Percentiles rank a stretch among this genome's conserved stretches.
These are phyloP conservation scores for Phoma sp. DNA, from an alignment of 2,329 filamentous ascomycete species.

Conservation along the genomic window DNA sequence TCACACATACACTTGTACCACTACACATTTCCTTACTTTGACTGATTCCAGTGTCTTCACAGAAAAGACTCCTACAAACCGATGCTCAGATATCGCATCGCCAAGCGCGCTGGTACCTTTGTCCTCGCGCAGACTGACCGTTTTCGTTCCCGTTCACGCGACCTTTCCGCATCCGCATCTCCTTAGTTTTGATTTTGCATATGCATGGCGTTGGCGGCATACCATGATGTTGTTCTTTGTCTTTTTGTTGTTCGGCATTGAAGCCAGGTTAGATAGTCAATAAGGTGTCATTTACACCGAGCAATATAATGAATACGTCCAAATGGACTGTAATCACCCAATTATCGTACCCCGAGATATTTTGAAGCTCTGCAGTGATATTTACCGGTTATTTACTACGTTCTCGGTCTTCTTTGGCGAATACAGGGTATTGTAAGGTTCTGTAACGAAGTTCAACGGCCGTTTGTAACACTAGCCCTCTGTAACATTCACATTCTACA, in stretches of 20 bases:
- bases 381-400: no score
- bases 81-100: slow-evolving; percentile 18
- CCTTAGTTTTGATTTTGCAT: slow-evolving; percentile 20
- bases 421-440: no score
- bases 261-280: not conserved
- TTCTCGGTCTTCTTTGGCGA: no score
- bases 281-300: not conserved
- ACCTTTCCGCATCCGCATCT: slow-evolving; percentile 15
- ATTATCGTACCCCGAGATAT: no score
- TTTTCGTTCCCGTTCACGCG: slow-evolving; percentile 15
- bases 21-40: slow-evolving; percentile 12
- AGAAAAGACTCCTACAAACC: slow-evolving; percentile 17
- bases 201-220: slow-evolving; percentile 15
- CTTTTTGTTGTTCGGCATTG: not conserved
- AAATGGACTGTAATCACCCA: not conserved
- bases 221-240: not conserved
- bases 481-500: no score
- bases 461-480: no score
- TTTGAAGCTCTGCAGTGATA: no score
- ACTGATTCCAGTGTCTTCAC: slow-evolving; percentile 13
- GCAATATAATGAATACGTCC: not conserved
- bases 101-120: slow-evolving; percentile 13
- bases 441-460: no score
- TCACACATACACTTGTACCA: slow-evolving; percentile 9
- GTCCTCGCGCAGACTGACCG: slow-evolving; percentile 16